Evolutionary conservation across 768 basidiomycete species (phyloP), one percentile per base, ranked within the genome.

Genomic region (Lactifluus subvellereus): DNA sequence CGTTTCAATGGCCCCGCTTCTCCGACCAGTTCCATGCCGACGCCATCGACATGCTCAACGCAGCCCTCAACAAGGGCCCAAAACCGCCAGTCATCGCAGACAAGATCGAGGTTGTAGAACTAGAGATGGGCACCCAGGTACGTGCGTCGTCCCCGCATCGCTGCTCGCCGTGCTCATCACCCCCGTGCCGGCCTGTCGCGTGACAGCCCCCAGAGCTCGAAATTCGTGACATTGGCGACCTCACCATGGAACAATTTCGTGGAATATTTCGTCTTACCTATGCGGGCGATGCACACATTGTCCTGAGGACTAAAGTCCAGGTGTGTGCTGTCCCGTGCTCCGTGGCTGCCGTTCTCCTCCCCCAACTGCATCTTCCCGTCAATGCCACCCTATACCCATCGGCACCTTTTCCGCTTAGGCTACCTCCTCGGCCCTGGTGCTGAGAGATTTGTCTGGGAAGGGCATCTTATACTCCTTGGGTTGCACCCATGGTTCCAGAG

Each of bases 71-170:
- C 81, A 93, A 97, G 80, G 97, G 97, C 67, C 89, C 87, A 77
- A 98, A 97, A 72, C 97, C 96, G 1, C 94, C 94, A 33, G 89
- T 99, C 71, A 98, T 98, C 68, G 95, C 94, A 57, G 97, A 96
- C 77, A 88, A 84, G 74, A 98, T 99, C 67, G 94, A 98, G 74
- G 97, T 99, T 35, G 91, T 97, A 57, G 97, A 98, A 73, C 78
- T 99, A n/a, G 89, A 98, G 76, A 98, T 99, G 97, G 97, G 97
- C 42, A 93, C 91, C 2, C 89, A 96, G 80, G 95, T 94, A 64
- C 58, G 78, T n/a, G 54, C 27, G 61, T 32, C 11, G 20, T 18
- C n/a, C 57, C 54, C 51, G 51, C 27, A 6, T 53, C 57, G 27
- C 40, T 18, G 20, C 18, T 9, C 40, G 22, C 10, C 8, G 32